Percentiles rank a stretch among this genome's conserved stretches.
Conservation (phyloP, 2,329 filamentous ascomycete genomes). For the Chlorencoelia australis region DNA sequence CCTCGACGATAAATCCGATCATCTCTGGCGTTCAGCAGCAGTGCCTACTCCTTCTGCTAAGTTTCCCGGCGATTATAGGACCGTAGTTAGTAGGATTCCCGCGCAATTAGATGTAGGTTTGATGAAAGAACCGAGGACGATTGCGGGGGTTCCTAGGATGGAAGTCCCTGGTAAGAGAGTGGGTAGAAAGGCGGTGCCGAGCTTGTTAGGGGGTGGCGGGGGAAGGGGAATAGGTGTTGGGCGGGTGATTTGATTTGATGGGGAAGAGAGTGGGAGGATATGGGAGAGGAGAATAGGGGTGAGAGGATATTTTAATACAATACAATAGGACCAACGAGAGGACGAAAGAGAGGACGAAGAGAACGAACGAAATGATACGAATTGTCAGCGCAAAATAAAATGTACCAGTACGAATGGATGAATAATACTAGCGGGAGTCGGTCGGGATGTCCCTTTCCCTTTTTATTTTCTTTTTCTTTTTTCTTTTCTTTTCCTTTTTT, state of each 20-base stretch:
- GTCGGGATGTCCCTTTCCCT: too few relatives aligned
- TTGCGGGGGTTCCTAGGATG: conserved; percentile 71
- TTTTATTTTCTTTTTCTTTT: too few relatives aligned
- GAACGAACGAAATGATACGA: too few relatives aligned
- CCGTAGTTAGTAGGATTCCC: conserved; percentile 56
- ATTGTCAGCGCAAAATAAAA: too few relatives aligned
- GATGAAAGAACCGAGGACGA: conserved; percentile 86
- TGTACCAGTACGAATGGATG: too few relatives aligned
- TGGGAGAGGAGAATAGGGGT: neutral
- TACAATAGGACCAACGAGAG: too few relatives aligned
- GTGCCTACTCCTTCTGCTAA: conserved; percentile 50
- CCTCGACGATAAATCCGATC: conserved; percentile 63
- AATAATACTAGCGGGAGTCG: too few relatives aligned
- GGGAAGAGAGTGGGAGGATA: neutral
- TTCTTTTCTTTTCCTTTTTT: too few relatives aligned
- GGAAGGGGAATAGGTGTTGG: neutral
- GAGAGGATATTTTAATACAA: too few relatives aligned
- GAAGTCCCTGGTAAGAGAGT: conserved; percentile 26
- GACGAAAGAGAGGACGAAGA: neutral
- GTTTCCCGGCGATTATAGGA: conserved; percentile 52
- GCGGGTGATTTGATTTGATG: neutral
- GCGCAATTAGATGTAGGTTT: conserved; percentile 74
- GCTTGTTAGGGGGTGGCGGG: conserved; percentile 19
- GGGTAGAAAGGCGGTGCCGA: conserved; percentile 28
- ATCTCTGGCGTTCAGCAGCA: conserved; percentile 65